These are phyloP conservation scores for Boletus vermiculosoides DNA, from an alignment of 768 basidiomycete genomes.

Conservation along the genomic window DNA sequence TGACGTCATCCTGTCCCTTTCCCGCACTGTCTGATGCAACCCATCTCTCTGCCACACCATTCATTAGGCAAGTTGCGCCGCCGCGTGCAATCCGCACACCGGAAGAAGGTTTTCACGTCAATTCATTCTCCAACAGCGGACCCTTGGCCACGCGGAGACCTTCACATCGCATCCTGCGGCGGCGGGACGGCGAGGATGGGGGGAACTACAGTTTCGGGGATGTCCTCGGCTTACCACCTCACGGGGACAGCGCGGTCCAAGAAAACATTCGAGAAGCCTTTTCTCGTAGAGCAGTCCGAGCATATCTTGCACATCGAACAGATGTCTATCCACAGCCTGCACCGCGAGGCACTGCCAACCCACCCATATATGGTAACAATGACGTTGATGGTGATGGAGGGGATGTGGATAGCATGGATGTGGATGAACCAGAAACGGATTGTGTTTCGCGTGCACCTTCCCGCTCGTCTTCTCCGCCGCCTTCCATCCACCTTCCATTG, in stretches of 20 bases:
- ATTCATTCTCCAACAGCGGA: slow-evolving; percentile 13
- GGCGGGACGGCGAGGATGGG: slow-evolving; percentile 28
- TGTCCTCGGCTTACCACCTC: slow-evolving; percentile 52
- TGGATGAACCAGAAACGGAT: slow-evolving; percentile 50
- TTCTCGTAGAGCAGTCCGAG: slow-evolving; percentile 46
- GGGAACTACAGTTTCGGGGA: slow-evolving; percentile 42
- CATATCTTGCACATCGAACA: slow-evolving; percentile 29
- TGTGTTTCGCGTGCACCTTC: slow-evolving; percentile 53
- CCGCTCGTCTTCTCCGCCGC: slow-evolving; percentile 48
- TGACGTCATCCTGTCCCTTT: slow-evolving; percentile 10
- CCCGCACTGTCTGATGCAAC: slow-evolving; percentile 11
- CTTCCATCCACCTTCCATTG: slow-evolving; percentile 32
- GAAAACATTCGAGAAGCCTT: slow-evolving; percentile 57
- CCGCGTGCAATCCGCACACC: slow-evolving; percentile 47
- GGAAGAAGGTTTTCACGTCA: slow-evolving; percentile 55
- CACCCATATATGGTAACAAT: slow-evolving; percentile 18
- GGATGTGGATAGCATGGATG: slow-evolving; percentile 47
- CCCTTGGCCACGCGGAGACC: slow-evolving; percentile 20
- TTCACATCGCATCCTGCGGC: slow-evolving; percentile 20
- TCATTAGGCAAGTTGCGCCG: slow-evolving; percentile 17
- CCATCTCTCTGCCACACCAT: slow-evolving; percentile 9
- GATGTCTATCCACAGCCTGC: slow-evolving; percentile 26
- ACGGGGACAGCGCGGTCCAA: slow-evolving; percentile 55
- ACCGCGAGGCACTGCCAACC: slow-evolving; percentile 13
- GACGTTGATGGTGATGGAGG: slow-evolving; percentile 28